Percentiles rank a stretch among this genome's conserved stretches.
These are phyloP conservation scores for Volvariella volvacea DNA, from an alignment of 1,284 basidiomycete genomes.

Conservation along the genomic window DNA sequence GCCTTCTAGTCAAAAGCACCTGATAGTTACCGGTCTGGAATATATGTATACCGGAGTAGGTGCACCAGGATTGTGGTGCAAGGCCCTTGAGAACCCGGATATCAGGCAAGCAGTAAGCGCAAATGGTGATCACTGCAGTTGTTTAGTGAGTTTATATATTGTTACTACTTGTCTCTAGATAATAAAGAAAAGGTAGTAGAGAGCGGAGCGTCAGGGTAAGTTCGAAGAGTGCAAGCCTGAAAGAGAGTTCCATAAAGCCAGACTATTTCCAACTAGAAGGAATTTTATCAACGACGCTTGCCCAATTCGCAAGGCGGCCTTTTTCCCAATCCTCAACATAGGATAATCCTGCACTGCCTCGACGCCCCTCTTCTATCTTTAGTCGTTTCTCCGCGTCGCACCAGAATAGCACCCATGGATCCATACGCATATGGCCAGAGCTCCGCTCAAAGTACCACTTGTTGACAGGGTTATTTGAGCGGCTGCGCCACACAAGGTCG, in stretches of 20 bases:
- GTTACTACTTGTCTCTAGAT: no score
- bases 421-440: slow-evolving; percentile 84
- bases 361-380: slow-evolving; percentile 57
- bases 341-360: slow-evolving; percentile 54
- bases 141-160: no score
- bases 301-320: slow-evolving; percentile 75
- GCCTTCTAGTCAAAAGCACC: no score
- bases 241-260: slow-evolving; percentile 4
- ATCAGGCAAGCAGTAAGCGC: no score
- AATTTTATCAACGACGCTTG: slow-evolving; percentile 65
- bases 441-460: slow-evolving; percentile 99
- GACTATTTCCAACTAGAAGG: slow-evolving; percentile 74
- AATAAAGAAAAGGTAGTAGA: no score
- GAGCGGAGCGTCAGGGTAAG: no score
- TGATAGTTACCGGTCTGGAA: no score
- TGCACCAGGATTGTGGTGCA: no score
- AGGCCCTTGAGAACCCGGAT: no score
- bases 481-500: slow-evolving; percentile 93
- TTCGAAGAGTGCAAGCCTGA: no score
- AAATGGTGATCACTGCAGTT: no score
- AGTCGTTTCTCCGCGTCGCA: slow-evolving; percentile 90
- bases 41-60: no score
- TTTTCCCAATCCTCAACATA: slow-evolving; percentile 80
- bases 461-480: slow-evolving; percentile 93
- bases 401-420: slow-evolving; percentile 94